Conservation (phyloP, 108 stramenopile species). For the Hondaea fermentalgiana region DNA sequence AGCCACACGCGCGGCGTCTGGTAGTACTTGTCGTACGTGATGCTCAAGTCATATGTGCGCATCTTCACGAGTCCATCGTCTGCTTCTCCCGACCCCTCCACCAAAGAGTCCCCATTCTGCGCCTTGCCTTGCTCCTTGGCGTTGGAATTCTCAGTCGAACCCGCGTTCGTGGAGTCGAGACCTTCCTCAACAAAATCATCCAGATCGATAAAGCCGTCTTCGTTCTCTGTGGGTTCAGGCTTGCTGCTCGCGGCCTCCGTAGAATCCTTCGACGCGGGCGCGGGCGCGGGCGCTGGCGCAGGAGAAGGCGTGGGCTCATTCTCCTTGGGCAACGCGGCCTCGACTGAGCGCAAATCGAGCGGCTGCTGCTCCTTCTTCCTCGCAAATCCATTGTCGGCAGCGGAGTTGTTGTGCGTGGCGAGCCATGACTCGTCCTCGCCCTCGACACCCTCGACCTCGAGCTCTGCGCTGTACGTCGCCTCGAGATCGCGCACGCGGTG, state of each 20-base stretch:
- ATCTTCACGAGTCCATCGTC: constrained; percentile 61
- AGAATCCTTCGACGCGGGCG: neutral
- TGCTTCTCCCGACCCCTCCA: constrained; percentile 27
- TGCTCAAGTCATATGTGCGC: constrained; percentile 85
- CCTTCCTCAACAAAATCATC: constrained; percentile 75
- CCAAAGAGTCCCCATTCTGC: neutral
- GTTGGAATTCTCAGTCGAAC: too few species aligned
- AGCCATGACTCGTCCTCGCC: constrained; percentile 2
- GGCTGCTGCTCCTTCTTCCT: neutral
- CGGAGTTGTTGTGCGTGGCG: neutral
- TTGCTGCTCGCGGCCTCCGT: neutral
- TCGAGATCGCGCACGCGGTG: constrained; percentile 64
- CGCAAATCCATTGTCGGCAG: neutral
- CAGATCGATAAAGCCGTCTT: constrained; percentile 82
- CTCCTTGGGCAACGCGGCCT: neutral
- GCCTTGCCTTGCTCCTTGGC: constrained; percentile 59
- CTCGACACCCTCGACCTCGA: neutral
- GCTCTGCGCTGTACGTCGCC: neutral
- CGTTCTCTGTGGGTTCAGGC: constrained; percentile 37
- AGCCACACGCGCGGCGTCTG: constrained; percentile 96
- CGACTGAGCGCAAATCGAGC: neutral
- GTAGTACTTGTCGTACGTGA: constrained; percentile 98
- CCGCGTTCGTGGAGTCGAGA: constrained; percentile 32
- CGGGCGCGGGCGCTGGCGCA: neutral
- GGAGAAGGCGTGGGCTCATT: neutral